Base-by-base conservation (phyloP, 2,329 filamentous ascomycete genomes). In the Fonsecaea monophora region DNA sequence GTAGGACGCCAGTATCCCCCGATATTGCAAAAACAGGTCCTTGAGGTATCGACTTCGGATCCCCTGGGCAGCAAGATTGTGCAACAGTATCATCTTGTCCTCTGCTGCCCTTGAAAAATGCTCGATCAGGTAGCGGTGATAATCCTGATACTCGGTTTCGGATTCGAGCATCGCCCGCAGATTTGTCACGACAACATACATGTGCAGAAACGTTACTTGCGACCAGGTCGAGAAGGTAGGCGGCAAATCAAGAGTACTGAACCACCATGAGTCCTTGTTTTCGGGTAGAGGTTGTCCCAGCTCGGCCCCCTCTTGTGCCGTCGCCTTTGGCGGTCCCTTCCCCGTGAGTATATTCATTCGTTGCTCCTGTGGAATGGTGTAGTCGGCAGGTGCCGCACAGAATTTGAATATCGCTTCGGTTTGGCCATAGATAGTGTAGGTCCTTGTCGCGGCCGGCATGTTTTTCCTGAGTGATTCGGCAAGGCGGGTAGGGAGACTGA, bases 191-290 rank as follows among this genome's bases (percentile, higher is more conserved):
- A 98, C 80, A 66, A 97, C 86, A 83, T 97, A 98, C 86, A 99
- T 91, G 83, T 99, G 94, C 66, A 99, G 86, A 85, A 97, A 96
- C 40, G 94, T 95, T 53, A 98, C 90, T 79, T 98, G 94, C 21
- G 93, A 92, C 95, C 95, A 99, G 64, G 92, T 94, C 76, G 90
- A 94, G 79, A 99, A 99, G 0, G 93, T 98, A 0, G 93, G 92
- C 37, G 86, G 84, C 18, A 99, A 87, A 45, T 66, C 65, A 21
- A 68, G 4, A 8, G 61, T 61, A 32, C 84, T 83, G 60, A 66
- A 70, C 68, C 68, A 70, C 68, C 68, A 70, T 37, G 68, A 60
- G 12, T 66, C 45, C 38, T 25, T 53, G 59, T 61, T 61, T 38
- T 61, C 45, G 2, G 59, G 21, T 10, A 67, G 40, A 3, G 89